Evolutionary conservation across 345 rosid species (phyloP), one percentile per base, ranked within the genome.

Genomic region (Pugionium dolabratum): DNA sequence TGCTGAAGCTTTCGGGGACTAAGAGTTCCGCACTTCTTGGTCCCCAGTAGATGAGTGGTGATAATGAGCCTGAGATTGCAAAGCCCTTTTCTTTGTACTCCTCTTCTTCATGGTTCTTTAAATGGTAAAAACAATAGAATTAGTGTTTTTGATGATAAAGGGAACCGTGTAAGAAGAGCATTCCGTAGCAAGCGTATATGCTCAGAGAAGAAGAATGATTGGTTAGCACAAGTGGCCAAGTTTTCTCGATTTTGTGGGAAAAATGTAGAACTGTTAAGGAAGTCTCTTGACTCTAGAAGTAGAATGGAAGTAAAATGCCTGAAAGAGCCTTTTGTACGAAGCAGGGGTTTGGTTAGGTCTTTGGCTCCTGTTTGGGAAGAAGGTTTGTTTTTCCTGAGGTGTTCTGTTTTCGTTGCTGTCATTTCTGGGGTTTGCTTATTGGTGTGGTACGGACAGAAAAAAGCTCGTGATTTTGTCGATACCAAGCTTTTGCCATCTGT

Each of bases 381-480:
- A 67, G 94, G 98, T 36, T 77, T 90, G 59, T 72, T 90, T 64
- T 66, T 93, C n/a, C 66, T 93, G 48, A 85, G 98, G 75, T 86
- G 96, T 61, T 90, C 96, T 0, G 82, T 87, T 47, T 81, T 88
- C 60, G 60, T 70, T 9, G 87, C 83, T 26, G 94, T 93, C 7
- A 69, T 88, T 67, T 86, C 97, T 62, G 97, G 96, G 66, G 89
- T 88, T 56, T 90, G 89, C 70, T 86, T 93, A 52, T 70, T 93
- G 83, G 76, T 90, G 11, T 93, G 94, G 94, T 93, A 84, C 75
- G 98, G 96, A 62, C 91, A 90, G 68, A 78, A 54, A 41, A 90
- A 85, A 62, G 85, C 91, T 31, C 86, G 88, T 65, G 74, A 75
- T 59, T 86, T 86, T 72, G 69, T 86, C 29, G 97, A 93, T 75